Evolutionary conservation across 108 stramenopile genomes (phyloP).

Genomic region (Aureococcus anophagefferens): DNA sequence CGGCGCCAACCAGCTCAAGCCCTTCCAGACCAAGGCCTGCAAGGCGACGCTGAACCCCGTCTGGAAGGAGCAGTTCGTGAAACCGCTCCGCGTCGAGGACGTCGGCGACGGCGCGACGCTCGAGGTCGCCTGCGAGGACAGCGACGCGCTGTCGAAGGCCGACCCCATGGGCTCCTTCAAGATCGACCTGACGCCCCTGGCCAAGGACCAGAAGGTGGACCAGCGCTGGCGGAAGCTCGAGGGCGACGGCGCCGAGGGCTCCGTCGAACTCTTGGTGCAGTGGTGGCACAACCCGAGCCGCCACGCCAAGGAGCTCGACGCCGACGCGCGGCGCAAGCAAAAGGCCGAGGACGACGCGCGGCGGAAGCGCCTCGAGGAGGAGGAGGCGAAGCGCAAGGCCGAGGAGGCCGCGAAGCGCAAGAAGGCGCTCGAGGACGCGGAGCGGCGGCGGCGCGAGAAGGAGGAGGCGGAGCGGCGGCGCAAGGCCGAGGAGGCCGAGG

Average conservation of each 20-base stretch:
- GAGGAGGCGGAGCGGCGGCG: neutral
- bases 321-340: neutral
- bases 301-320: neutral
- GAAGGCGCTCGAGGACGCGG: neutral
- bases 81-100: neutral
- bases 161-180: neutral
- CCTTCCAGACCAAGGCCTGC: neutral
- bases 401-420: neutral
- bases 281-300: neutral
- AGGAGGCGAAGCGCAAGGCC: neutral
- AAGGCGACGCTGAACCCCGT: conserved; percentile 9
- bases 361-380: neutral
- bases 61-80: conserved; percentile 1
- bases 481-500: neutral
- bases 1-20: neutral
- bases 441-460: neutral
- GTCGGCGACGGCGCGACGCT: neutral
- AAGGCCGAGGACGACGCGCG: neutral
- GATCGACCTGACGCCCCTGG: neutral
- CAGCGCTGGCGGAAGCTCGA: neutral
- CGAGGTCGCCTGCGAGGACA: conserved; percentile 3
- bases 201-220: neutral
- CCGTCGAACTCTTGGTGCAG: neutral
- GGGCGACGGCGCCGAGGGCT: neutral
- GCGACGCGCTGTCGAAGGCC: neutral